Base-by-base conservation (phyloP, 2,329 filamentous ascomycete species). In the Diplocarpon mali region DNA sequence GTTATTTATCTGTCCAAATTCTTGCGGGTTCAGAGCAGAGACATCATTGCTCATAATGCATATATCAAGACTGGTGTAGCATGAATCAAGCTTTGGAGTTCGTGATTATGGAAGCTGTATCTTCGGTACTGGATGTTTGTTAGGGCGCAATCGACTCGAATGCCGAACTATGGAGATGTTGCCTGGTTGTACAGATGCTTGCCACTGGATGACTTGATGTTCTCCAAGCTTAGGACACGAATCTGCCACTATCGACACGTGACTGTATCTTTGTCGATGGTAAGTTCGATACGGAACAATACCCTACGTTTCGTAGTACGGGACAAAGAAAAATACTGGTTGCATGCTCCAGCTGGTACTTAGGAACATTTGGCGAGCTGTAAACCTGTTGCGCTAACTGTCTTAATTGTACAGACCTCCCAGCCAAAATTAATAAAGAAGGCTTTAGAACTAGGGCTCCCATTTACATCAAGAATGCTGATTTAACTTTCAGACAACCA, bases 31-130 rank as follows among this genome's bases (percentile, higher is more conserved):
- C 47, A 49, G 36, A 39, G 43, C 38, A 51, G 44, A 42, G 47
- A 40, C 51, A 52, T 56, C 53, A 53, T 58, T 50, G 56, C 53
- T 59, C 57, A 60, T 60, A 39, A 44, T 57, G 46, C 41, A 42
- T 38, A 43, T 32, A 42, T 35, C 30, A 32, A 47, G 17, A 36
- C 42, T 40, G 45, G 34, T 48, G 50, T 24, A 54, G 42, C 45
- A 50, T 47, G 11, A 32, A 46, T 38, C 34, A 15, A 32, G 35
- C 35, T 38, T 45, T 36, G 44, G 38, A 47, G 39, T 34, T 35
- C 44, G 29, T 39, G 34, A 40, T 44, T 39, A 45, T 30, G 24
- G 27, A 13, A 27, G 13, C 16, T 24, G 14, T 32, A 4, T 27
- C 32, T 10, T 29, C 14, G 17, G 13, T 6, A 37, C 2, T 28